Evolutionary conservation across 2,329 filamentous ascomycete species (phyloP).

Genomic region (Paecilomyces variotii): DNA sequence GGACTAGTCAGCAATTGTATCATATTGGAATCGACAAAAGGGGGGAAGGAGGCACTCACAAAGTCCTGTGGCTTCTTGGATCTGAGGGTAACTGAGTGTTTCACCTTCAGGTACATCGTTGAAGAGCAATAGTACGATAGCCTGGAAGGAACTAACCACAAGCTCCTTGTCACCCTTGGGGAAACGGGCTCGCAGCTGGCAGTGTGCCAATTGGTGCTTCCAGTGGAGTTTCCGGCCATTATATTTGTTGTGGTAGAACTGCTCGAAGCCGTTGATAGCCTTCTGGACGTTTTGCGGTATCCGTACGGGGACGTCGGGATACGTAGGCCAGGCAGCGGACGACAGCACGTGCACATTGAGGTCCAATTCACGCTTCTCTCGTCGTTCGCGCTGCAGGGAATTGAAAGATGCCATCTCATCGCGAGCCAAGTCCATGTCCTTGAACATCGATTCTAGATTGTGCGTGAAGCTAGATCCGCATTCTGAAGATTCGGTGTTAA

Average conservation of each 20-base stretch:
- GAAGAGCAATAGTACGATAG: conserved; percentile 82
- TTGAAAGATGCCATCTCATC: conserved; percentile 93
- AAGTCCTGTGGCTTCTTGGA: conserved; percentile 66
- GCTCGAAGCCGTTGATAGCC: conserved; percentile 74
- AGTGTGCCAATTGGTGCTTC: conserved; percentile 91
- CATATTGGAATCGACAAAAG: neutral
- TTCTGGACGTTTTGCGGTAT: conserved; percentile 67
- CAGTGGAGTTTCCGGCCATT: conserved; percentile 78
- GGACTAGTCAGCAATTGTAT: conserved; percentile 16
- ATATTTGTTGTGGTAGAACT: conserved; percentile 83
- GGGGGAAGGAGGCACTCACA: conserved; percentile 36
- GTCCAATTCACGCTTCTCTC: conserved; percentile 55
- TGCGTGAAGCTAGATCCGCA: conserved; percentile 92
- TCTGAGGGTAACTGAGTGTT: conserved; percentile 65
- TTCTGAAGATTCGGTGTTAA: conserved; percentile 42
- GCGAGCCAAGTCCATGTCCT: conserved; percentile 85
- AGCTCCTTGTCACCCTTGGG: conserved; percentile 76
- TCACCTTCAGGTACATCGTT: conserved; percentile 60
- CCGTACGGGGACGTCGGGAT: conserved; percentile 66
- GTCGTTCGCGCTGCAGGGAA: conserved; percentile 53
- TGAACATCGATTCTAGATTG: conserved; percentile 99
- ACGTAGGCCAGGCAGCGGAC: conserved; percentile 84
- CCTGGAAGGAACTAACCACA: conserved; percentile 85
- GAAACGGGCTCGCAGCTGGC: conserved; percentile 74
- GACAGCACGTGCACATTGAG: conserved; percentile 87